These are phyloP conservation scores for Calycina marina DNA, from an alignment of 2,329 filamentous ascomycete species.

Conservation along the genomic window DNA sequence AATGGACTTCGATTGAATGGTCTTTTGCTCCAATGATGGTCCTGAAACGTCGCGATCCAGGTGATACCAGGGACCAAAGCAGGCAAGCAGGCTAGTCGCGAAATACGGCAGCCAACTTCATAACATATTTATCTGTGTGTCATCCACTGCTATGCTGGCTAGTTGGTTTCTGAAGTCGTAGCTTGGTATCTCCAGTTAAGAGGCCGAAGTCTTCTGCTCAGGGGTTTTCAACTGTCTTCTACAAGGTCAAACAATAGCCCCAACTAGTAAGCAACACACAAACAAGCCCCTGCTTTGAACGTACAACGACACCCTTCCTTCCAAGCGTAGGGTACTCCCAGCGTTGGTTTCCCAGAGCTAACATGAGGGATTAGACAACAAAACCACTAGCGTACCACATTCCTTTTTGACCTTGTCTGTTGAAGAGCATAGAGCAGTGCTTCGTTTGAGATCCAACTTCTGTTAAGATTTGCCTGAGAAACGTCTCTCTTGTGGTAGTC, in stretches of 20 bases:
- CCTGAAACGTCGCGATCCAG: too few relatives aligned
- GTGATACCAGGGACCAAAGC: too few relatives aligned
- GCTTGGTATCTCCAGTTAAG: background rate
- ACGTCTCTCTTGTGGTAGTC: background rate
- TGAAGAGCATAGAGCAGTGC: background rate
- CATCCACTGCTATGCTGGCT: background rate
- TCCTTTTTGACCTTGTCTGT: background rate
- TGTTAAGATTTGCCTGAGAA: background rate
- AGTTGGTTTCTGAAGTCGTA: background rate
- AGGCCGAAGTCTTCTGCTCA: conserved; percentile 9
- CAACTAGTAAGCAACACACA: background rate
- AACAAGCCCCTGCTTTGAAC: background rate
- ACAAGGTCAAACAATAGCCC: conserved; percentile 10
- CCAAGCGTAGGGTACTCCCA: background rate
- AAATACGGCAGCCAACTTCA: too few relatives aligned
- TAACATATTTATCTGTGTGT: too few relatives aligned
- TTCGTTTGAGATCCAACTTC: background rate
- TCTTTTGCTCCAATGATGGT: too few relatives aligned
- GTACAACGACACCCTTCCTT: background rate
- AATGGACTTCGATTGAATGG: too few relatives aligned
- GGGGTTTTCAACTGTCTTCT: conserved; percentile 11
- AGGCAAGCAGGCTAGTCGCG: too few relatives aligned
- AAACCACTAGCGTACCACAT: background rate
- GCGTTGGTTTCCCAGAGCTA: background rate
- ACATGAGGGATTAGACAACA: background rate